phyloP scores from a whole-genome alignment of 163 green algal genomes.

The Picocystis sp. region DNA sequence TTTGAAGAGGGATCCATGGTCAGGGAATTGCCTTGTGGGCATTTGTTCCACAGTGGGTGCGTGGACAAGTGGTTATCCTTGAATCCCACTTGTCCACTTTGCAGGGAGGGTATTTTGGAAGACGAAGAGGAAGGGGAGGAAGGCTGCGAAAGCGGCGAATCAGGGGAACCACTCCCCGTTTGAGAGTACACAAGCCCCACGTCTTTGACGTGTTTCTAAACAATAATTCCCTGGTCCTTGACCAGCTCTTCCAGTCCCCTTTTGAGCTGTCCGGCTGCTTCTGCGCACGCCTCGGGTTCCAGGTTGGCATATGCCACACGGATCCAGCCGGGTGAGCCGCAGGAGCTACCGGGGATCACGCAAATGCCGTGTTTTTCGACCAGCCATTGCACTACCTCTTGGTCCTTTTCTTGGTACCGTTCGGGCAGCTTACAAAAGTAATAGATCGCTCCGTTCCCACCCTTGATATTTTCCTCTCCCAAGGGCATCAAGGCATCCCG shows the following conservation, averaged over 20 bases:
- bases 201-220: no score
- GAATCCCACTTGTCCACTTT: constrained; percentile 20
- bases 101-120: constrained; percentile 9
- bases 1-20: constrained; percentile 22
- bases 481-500: constrained; percentile 32
- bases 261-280: constrained; percentile 45
- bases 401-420: constrained; percentile 31
- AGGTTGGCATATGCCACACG: constrained; percentile 68
- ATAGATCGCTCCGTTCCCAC: constrained; percentile 47
- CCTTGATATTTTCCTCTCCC: constrained; percentile 8
- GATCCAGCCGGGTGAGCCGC: constrained; percentile 51
- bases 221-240: no score
- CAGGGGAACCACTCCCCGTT: no score
- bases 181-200: no score
- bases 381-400: constrained; percentile 61
- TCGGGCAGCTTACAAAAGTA: constrained; percentile 54
- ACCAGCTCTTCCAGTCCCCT: constrained; percentile 48
- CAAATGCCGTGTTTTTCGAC: constrained; percentile 57
- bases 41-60: constrained; percentile 21
- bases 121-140: no score
- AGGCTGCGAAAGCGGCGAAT: no score
- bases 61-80: constrained; percentile 22
- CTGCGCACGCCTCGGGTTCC: constrained; percentile 27
- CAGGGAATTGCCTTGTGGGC: constrained; percentile 15
- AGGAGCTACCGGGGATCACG: constrained; percentile 64